A percentile compares a stretch with the other conserved stretches of the same genome.
Evolutionary conservation across 768 basidiomycete genomes (phyloP).

Genomic region (Pholiota microspora): DNA sequence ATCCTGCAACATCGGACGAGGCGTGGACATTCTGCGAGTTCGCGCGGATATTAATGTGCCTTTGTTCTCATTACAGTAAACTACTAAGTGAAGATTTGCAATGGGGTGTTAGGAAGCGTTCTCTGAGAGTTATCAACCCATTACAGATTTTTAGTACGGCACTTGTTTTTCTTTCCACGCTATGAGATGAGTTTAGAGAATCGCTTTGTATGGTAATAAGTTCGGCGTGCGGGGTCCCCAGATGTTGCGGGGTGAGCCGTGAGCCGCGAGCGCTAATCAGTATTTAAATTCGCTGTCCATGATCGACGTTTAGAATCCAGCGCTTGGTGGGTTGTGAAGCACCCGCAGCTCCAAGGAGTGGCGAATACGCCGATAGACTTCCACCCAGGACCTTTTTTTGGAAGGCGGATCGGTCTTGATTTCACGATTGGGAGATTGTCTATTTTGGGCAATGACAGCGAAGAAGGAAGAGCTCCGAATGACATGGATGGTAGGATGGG

Average conservation of each 20-base stretch:
- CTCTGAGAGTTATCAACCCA: not conserved
- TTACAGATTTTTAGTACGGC: too few species aligned
- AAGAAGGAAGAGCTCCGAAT: not conserved
- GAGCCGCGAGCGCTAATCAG: constrained; percentile 2
- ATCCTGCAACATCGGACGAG: not conserved
- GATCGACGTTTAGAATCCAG: not conserved
- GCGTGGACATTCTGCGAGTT: too few species aligned
- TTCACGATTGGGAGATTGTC: not conserved
- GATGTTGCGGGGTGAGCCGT: not conserved
- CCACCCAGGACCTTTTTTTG: not conserved
- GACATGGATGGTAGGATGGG: not conserved
- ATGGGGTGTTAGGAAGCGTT: not conserved
- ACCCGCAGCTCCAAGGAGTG: constrained; percentile 5
- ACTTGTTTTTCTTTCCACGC: too few species aligned
- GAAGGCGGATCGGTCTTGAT: not conserved
- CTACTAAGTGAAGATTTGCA: not conserved
- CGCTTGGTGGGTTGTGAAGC: not conserved
- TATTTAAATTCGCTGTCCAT: not conserved
- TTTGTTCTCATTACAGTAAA: not conserved
- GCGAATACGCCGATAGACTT: constrained; percentile 7
- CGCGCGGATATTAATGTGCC: not conserved
- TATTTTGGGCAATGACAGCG: not conserved
- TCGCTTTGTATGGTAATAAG: not conserved
- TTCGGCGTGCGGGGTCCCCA: not conserved
- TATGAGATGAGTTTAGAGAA: not conserved